Conservation (phyloP, 345 rosid species). For the Microthlaspi erraticum region DNA sequence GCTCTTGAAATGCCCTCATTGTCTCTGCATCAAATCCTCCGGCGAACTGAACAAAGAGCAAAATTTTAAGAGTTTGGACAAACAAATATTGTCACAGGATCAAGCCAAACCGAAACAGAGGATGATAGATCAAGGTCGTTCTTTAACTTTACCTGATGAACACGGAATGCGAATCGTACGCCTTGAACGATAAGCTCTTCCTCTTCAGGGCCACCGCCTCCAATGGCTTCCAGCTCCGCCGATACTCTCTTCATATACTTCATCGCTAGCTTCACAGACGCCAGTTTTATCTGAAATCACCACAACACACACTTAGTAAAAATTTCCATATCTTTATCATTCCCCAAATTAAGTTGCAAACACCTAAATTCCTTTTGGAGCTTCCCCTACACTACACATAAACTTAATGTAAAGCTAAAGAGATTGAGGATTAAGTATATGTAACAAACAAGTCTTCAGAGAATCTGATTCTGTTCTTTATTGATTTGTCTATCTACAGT, state of each 20-base stretch:
- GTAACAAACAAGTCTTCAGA: not conserved
- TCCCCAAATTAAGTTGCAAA: not conserved
- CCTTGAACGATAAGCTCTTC: constrained; percentile 96
- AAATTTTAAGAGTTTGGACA: not conserved
- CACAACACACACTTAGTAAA: constrained; percentile 7
- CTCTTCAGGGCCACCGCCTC: constrained; percentile 72
- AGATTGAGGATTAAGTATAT: not conserved
- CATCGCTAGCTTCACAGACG: constrained; percentile 93
- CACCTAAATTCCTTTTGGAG: too few relatives aligned
- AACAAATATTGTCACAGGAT: not conserved
- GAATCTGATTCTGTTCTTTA: constrained; percentile 38
- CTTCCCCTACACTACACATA: not conserved
- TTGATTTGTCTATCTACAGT: constrained; percentile 4
- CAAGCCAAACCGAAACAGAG: not conserved
- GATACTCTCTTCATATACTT: constrained; percentile 97
- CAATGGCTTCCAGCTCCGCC: constrained; percentile 74
- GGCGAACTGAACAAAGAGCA: constrained; percentile 61
- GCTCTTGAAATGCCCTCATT: constrained; percentile 93
- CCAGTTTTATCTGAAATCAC: constrained; percentile 74
- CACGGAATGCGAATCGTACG: constrained; percentile 95
- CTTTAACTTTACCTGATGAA: constrained; percentile 74
- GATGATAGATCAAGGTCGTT: constrained; percentile 16
- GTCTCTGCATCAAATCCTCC: constrained; percentile 97
- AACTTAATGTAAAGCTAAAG: not conserved
- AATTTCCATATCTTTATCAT: not conserved